Base-by-base conservation (phyloP, 106 monocot species). In the Dendrobium officinale region DNA sequence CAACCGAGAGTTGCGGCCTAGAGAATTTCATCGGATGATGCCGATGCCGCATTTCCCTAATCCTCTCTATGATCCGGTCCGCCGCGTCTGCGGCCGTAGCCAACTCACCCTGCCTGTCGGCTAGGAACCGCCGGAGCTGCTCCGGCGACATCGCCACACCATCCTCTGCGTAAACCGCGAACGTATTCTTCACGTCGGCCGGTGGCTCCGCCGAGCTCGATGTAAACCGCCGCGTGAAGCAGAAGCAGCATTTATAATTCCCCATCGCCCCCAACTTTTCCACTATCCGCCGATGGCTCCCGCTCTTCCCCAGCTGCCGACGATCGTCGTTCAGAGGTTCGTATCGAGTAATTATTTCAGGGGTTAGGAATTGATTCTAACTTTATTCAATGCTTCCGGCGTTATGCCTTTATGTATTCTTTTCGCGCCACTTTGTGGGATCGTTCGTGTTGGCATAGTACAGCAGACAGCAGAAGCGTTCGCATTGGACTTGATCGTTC, bases 241-340 rank as follows among this genome's bases (percentile, higher is more conserved):
- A 93, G 59, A 88, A 66, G 83, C 93, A 90, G 88, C 78, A 88
- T 81, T 85, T 88, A 82, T 89, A 88, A 84, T 79, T 89, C 80
- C 80, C 90, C 85, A 88, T 88, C 37, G 13, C 27, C 42, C 41
- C 43, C 16, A 29, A 3, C 22, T 66, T 47, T 40, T 20, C 58
- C 20, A 4, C 5, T 67, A 18, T 64, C 45, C 76, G 81, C 55
- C 33, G 27, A 81, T 16, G 37, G 37, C 37, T 3, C 3, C 56
- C 20, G 18, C 24, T 18, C 45, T 26, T 26, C 26, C 10, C 26
- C 10, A 13, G 51, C 13, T 13, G 13, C 16, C 51, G 10, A 4
- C 17, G 10, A 0, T 18, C 55, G 55, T 3, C 55, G 17, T 3
- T 18, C 55, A 18, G 11, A 11, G 55, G 17, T 55, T 55, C 3